Evolutionary conservation across 306 rosid genomes (phyloP).

Genomic region (Quercus bicolor): DNA sequence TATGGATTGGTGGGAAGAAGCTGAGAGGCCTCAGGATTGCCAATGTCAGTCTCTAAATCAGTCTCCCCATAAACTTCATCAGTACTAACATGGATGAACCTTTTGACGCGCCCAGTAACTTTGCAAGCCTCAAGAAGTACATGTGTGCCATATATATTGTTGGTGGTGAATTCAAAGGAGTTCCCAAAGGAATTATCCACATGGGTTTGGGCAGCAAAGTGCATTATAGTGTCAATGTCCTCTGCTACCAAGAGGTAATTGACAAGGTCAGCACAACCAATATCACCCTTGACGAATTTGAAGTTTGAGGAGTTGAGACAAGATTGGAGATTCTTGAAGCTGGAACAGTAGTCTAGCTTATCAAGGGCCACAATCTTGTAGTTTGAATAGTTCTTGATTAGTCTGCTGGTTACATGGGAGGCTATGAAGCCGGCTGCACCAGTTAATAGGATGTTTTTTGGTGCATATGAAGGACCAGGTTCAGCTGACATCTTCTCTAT

Average conservation of each 20-base stretch:
- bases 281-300: constrained; percentile 92
- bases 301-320: constrained; percentile 75
- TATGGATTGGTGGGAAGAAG: constrained; percentile 90
- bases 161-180: constrained; percentile 90
- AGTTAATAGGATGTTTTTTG: constrained; percentile 85
- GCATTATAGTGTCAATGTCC: constrained; percentile 84
- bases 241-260: constrained; percentile 82
- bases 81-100: constrained; percentile 94
- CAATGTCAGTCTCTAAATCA: constrained; percentile 83
- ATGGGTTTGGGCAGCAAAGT: constrained; percentile 95
- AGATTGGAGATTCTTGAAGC: constrained; percentile 74
- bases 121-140: constrained; percentile 89
- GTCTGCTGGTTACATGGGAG: constrained; percentile 88
- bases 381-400: constrained; percentile 60
- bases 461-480: constrained; percentile 45
- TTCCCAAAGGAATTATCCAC: constrained; percentile 90
- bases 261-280: constrained; percentile 90
- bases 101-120: constrained; percentile 80
- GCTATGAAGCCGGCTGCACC: constrained; percentile 97
- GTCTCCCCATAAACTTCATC: constrained; percentile 97
- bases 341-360: constrained; percentile 91
- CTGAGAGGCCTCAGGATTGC: constrained; percentile 92
- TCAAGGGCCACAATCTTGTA: constrained; percentile 89
- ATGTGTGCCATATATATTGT: constrained; percentile 89
- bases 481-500: constrained; percentile 29